Conservation (phyloP, 768 basidiomycete genomes). For the Pleurotus giganteus region DNA sequence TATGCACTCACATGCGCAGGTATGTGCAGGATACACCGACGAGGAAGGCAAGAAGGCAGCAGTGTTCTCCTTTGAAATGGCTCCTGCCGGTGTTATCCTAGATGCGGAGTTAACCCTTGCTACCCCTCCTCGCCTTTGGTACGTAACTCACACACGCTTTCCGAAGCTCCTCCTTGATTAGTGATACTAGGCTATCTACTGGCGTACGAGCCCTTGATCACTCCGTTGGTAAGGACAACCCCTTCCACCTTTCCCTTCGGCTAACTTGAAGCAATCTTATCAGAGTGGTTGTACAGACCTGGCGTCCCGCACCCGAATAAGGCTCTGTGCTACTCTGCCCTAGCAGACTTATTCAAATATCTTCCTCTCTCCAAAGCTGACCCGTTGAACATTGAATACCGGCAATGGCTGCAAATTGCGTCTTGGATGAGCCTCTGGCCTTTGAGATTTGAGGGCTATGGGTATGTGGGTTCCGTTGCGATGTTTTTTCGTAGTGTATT, state of each 20-base stretch:
- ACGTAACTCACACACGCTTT: slow-evolving; percentile 14
- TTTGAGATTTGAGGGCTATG: slow-evolving; percentile 50
- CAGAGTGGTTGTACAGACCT: slow-evolving; percentile 67
- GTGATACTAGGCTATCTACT: slow-evolving; percentile 67
- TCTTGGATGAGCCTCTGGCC: slow-evolving; percentile 85
- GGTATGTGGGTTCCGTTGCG: too few relatives aligned
- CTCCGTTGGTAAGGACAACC: slow-evolving; percentile 53
- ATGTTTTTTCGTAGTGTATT: too few relatives aligned
- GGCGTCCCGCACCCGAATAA: slow-evolving; percentile 58
- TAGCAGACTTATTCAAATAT: slow-evolving; percentile 73
- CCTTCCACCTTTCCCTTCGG: not conserved
- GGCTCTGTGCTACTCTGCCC: slow-evolving; percentile 59
- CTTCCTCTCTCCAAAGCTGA: slow-evolving; percentile 63
- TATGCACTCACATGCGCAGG: slow-evolving; percentile 30
- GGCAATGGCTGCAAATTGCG: slow-evolving; percentile 70
- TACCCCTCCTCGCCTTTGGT: slow-evolving; percentile 79
- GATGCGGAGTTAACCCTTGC: slow-evolving; percentile 72
- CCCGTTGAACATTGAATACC: slow-evolving; percentile 50
- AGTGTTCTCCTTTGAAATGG: slow-evolving; percentile 53
- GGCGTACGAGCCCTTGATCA: slow-evolving; percentile 83
- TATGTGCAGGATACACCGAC: slow-evolving; percentile 68
- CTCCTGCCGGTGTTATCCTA: slow-evolving; percentile 74
- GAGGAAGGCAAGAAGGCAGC: slow-evolving; percentile 66
- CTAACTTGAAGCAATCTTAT: slow-evolving; percentile 3
- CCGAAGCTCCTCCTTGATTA: too few relatives aligned